phyloP scores from a whole-genome alignment of 208 protist genomes.

The Naegleria gruberi region DNA sequence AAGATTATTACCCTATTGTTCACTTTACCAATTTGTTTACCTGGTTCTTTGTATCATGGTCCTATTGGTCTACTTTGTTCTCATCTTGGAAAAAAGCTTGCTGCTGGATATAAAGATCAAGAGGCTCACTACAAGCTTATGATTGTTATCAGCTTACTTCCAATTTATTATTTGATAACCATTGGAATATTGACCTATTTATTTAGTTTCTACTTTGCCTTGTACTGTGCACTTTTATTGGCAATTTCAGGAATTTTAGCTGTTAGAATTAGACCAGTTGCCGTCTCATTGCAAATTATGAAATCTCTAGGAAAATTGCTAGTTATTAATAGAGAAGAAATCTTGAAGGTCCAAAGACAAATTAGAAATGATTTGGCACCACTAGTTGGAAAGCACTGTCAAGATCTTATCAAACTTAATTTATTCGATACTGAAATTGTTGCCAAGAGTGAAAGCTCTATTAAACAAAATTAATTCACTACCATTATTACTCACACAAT shows the following conservation, averaged over 20 bases:
- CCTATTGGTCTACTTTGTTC: not conserved
- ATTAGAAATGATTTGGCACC: not conserved
- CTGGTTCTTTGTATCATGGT: not conserved
- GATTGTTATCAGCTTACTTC: not conserved
- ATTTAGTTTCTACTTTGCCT: not conserved
- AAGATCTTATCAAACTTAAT: too few relatives aligned
- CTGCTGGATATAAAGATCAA: constrained; percentile 13
- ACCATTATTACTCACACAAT: too few relatives aligned
- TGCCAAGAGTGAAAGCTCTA: too few relatives aligned
- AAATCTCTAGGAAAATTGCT: not conserved
- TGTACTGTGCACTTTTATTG: not conserved
- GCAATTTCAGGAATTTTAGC: not conserved
- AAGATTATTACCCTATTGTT: not conserved
- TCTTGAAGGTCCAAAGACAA: not conserved
- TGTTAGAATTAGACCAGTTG: not conserved
- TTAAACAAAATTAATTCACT: too few relatives aligned
- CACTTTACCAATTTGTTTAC: not conserved
- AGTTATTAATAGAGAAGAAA: not conserved
- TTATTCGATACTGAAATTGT: too few relatives aligned
- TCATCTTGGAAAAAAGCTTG: not conserved
- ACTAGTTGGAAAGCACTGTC: not conserved
- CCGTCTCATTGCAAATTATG: not conserved
- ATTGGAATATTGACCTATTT: not conserved
- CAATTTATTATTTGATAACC: not conserved
- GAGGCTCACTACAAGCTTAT: constrained; percentile 11